These are phyloP conservation scores for Globisporangium echinulatum DNA, from an alignment of 352 stramenopile species.

Conservation along the genomic window DNA sequence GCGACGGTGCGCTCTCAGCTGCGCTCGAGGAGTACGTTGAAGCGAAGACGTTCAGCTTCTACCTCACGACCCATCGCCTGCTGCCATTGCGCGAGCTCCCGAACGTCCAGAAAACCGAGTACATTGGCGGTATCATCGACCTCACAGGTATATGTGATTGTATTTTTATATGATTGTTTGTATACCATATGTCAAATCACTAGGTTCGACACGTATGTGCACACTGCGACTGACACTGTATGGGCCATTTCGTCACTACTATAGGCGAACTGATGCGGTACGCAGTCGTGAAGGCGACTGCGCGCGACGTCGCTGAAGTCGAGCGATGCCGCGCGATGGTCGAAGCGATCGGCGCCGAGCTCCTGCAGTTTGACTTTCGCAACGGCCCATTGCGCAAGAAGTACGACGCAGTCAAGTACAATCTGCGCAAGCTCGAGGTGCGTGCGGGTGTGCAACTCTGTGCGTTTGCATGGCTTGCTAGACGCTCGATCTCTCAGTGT, in stretches of 20 bases:
- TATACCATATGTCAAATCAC: no score
- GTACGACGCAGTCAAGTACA: slow-evolving; percentile 95
- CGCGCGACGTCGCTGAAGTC: slow-evolving; percentile 78
- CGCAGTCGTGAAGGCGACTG: slow-evolving; percentile 84
- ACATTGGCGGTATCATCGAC: slow-evolving; percentile 93
- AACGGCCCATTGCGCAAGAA: slow-evolving; percentile 91
- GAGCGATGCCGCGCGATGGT: slow-evolving; percentile 80
- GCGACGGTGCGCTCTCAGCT: slow-evolving; percentile 70
- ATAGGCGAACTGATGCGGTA: slow-evolving; percentile 86
- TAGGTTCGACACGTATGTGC: no score
- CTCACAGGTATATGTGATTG: slow-evolving; percentile 69
- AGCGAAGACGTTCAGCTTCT: slow-evolving; percentile 88
- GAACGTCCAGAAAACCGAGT: slow-evolving; percentile 81
- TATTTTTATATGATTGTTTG: no score
- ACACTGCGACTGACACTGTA: neutral
- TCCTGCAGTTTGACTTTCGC: slow-evolving; percentile 93
- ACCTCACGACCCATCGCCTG: slow-evolving; percentile 60
- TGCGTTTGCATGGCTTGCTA: neutral
- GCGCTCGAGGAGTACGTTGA: slow-evolving; percentile 94
- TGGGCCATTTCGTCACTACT: slow-evolving; percentile 15
- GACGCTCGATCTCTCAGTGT: neutral
- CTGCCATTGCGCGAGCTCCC: slow-evolving; percentile 44
- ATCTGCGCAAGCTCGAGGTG: slow-evolving; percentile 89
- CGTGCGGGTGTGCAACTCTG: neutral
- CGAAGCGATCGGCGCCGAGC: slow-evolving; percentile 79